Evolutionary conservation across 768 basidiomycete species (phyloP).

Genomic region (Paxillus rubicundulus): DNA sequence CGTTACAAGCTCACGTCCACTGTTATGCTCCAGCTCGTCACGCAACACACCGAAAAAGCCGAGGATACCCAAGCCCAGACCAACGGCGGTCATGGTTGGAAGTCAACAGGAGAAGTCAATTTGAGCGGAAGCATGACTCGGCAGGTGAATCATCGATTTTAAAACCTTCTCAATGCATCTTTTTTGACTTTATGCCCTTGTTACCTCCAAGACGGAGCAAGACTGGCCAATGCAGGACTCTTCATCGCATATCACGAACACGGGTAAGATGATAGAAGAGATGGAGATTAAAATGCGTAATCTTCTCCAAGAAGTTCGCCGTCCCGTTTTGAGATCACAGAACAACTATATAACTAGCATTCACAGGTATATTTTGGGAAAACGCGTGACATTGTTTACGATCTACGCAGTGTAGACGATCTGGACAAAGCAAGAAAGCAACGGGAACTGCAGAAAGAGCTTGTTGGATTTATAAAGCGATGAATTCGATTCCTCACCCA

Average conservation of each 20-base stretch:
- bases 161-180: conserved; percentile 6
- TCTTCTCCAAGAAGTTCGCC: conserved; percentile 75
- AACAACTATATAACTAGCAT: conserved; percentile 10
- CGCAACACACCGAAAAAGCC: conserved; percentile 38
- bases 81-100: conserved; percentile 37
- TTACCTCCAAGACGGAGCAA: conserved; percentile 65
- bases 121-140: conserved; percentile 97
- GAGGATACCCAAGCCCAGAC: conserved; percentile 21
- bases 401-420: conserved; percentile 85
- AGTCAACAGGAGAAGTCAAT: conserved; percentile 71
- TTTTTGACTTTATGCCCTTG: conserved; percentile 10
- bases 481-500: conserved; percentile 28
- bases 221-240: conserved; percentile 80
- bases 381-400: conserved; percentile 92
- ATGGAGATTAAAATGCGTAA: conserved; percentile 99
- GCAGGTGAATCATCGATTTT: conserved; percentile 57
- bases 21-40: conserved; percentile 89
- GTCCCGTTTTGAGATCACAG: conserved; percentile 4
- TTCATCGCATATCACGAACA: conserved; percentile 87
- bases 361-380: conserved; percentile 89
- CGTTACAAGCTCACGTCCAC: conserved; percentile 98
- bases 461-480: conserved; percentile 83
- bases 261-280: conserved; percentile 95
- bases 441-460: conserved; percentile 85
- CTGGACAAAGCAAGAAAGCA: conserved; percentile 78